Percentiles rank a stretch among this genome's conserved stretches.
Evolutionary conservation across 129 eudicot genomes (phyloP).

Genomic region (Glebionis coronaria): DNA sequence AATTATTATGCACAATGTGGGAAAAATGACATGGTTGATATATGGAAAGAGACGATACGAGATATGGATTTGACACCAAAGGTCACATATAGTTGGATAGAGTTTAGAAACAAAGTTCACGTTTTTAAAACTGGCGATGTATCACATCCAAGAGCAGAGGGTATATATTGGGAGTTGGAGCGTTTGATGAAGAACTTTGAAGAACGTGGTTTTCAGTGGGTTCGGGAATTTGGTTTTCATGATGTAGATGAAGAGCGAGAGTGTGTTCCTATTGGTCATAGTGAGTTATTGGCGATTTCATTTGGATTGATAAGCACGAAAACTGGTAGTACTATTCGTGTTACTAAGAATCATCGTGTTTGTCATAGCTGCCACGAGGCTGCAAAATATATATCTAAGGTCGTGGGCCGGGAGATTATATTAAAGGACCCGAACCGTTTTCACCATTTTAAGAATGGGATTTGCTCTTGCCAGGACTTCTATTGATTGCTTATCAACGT

Average conservation of each 20-base stretch:
- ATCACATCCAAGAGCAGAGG: slow-evolving; percentile 57
- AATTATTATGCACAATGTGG: slow-evolving; percentile 48
- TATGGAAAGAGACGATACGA: slow-evolving; percentile 36
- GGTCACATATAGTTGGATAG: slow-evolving; percentile 62
- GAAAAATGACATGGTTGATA: slow-evolving; percentile 37
- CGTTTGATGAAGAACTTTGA: slow-evolving; percentile 40
- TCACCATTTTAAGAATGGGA: slow-evolving; percentile 51
- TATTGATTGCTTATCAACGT: slow-evolving; percentile 35
- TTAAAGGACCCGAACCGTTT: slow-evolving; percentile 57
- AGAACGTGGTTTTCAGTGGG: slow-evolving; percentile 22
- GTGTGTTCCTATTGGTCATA: slow-evolving; percentile 57
- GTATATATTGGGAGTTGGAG: slow-evolving; percentile 45
- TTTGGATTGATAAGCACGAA: slow-evolving; percentile 57
- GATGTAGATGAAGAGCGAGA: slow-evolving; percentile 51
- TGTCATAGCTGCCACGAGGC: slow-evolving; percentile 51
- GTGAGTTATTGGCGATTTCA: slow-evolving; percentile 59
- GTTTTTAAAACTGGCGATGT: slow-evolving; percentile 57
- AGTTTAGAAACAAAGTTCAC: slow-evolving; percentile 56
- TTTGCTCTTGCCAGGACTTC: slow-evolving; percentile 67
- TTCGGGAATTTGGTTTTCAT: slow-evolving; percentile 37
- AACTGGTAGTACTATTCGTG: slow-evolving; percentile 37
- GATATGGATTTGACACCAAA: slow-evolving; percentile 48
- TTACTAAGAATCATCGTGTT: slow-evolving; percentile 46
- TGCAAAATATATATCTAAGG: slow-evolving; percentile 46
- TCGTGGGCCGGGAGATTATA: slow-evolving; percentile 39